Percentiles rank a stretch among this genome's conserved stretches.
These are phyloP conservation scores for Phaeosphaeriaceae sp. DNA, from an alignment of 2,329 filamentous ascomycete genomes.

Conservation along the genomic window DNA sequence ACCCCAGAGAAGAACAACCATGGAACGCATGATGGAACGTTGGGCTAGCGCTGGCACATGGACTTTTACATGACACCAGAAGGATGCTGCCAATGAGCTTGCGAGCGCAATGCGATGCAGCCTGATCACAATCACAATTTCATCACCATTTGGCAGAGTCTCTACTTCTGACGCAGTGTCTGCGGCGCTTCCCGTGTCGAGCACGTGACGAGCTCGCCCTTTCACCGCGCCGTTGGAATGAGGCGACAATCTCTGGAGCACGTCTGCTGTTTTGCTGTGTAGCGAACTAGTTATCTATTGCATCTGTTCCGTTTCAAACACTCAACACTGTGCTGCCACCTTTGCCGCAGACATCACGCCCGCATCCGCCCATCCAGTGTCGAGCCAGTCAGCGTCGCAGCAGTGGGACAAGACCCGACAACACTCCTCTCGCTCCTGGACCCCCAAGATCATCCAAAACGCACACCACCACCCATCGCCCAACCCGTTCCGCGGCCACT, in stretches of 20 bases:
- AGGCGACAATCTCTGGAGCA: slow-evolving; percentile 11
- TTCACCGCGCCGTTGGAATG: slow-evolving; percentile 20
- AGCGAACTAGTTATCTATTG: slow-evolving; percentile 2
- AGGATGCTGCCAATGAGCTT: background rate
- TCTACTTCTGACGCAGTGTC: slow-evolving; percentile 7
- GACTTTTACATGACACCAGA: background rate
- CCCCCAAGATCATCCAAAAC: slow-evolving; percentile 26
- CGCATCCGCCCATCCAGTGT: slow-evolving; percentile 12
- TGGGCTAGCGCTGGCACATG: background rate
- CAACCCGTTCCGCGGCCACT: slow-evolving; percentile 19
- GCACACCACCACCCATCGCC: slow-evolving; percentile 28
- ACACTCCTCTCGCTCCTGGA: slow-evolving; percentile 33
- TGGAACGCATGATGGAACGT: slow-evolving; percentile 13
- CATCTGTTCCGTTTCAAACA: slow-evolving; percentile 6
- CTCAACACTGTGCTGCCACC: slow-evolving; percentile 5
- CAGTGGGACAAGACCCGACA: slow-evolving; percentile 33
- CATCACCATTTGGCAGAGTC: background rate
- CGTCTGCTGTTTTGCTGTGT: slow-evolving; percentile 3
- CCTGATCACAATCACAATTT: background rate
- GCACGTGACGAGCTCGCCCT: slow-evolving; percentile 24
- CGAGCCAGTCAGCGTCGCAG: slow-evolving; percentile 38
- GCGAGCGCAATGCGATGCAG: background rate
- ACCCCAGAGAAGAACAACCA: slow-evolving; percentile 12
- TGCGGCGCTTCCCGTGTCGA: slow-evolving; percentile 2
- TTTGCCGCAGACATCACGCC: slow-evolving; percentile 28